Evolutionary conservation across 2,329 filamentous ascomycete genomes (phyloP).

Genomic region (Penicillium corylophilum): DNA sequence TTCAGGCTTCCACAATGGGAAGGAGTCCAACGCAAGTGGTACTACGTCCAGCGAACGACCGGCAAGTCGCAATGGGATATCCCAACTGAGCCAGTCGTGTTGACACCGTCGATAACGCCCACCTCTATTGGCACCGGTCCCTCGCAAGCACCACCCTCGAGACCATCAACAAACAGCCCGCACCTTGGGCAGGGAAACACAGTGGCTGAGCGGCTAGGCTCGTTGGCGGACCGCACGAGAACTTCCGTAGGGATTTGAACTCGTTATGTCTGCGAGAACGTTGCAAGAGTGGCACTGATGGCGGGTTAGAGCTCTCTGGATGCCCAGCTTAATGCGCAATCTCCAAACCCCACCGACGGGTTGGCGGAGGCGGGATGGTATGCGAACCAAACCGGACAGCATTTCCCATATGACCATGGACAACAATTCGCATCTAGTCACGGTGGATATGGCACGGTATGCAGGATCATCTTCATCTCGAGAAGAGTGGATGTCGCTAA

Average conservation of each 20-base stretch:
- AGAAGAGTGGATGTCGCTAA: background rate
- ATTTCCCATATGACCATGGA: constrained; percentile 3
- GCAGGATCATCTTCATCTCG: background rate
- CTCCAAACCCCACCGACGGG: constrained; percentile 13
- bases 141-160: constrained; percentile 26
- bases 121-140: constrained; percentile 28
- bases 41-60: constrained; percentile 41
- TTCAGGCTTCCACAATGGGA: constrained; percentile 43
- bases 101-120: constrained; percentile 37
- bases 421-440: background rate
- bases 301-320: constrained; percentile 25
- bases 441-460: constrained; percentile 6
- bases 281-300: constrained; percentile 27
- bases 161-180: constrained; percentile 24
- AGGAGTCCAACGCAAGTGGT: constrained; percentile 38
- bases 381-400: constrained; percentile 15
- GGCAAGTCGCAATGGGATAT: constrained; percentile 43
- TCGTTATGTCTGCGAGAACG: constrained; percentile 20
- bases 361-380: constrained; percentile 17
- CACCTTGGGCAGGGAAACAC: constrained; percentile 8
- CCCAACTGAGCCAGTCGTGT: constrained; percentile 40
- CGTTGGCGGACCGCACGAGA: constrained; percentile 19
- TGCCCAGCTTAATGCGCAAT: constrained; percentile 16
- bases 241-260: constrained; percentile 29
- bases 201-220: constrained; percentile 14